A percentile compares a stretch with the other conserved stretches of the same genome.
These are phyloP conservation scores for Starmerella asiatica DNA, from an alignment of 805 yeast species.

Conservation along the genomic window DNA sequence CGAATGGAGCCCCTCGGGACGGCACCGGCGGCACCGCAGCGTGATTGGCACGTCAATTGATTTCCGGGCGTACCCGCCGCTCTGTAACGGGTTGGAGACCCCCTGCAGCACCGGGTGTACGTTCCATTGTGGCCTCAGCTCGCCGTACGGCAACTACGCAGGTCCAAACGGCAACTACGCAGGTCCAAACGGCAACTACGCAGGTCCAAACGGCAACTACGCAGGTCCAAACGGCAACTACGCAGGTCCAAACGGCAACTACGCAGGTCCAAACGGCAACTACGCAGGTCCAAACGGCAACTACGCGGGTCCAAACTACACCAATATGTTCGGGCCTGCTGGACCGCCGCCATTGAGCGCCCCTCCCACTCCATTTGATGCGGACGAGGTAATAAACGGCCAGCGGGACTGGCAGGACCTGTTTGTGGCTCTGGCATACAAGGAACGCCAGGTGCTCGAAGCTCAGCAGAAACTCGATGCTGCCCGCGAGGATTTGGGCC, in stretches of 20 bases:
- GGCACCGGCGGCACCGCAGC: conserved; percentile 16
- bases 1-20: conserved; percentile 2
- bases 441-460: conserved; percentile 28
- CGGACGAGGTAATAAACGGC: conserved; percentile 3
- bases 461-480: conserved; percentile 23
- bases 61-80: conserved; percentile 3
- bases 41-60: conserved; percentile 13
- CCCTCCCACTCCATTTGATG: background rate
- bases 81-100: background rate
- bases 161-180: background rate
- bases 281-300: background rate
- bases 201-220: background rate
- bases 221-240: background rate
- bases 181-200: background rate
- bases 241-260: background rate
- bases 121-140: background rate
- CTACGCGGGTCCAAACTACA: background rate
- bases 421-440: conserved; percentile 25
- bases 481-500: conserved; percentile 23
- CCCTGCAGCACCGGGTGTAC: too few species aligned
- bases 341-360: background rate
- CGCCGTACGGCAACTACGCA: background rate
- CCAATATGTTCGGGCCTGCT: background rate
- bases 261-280: background rate
- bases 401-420: conserved; percentile 22